Conservation (phyloP, 345 rosid genomes). For the Turritis glabra region DNA sequence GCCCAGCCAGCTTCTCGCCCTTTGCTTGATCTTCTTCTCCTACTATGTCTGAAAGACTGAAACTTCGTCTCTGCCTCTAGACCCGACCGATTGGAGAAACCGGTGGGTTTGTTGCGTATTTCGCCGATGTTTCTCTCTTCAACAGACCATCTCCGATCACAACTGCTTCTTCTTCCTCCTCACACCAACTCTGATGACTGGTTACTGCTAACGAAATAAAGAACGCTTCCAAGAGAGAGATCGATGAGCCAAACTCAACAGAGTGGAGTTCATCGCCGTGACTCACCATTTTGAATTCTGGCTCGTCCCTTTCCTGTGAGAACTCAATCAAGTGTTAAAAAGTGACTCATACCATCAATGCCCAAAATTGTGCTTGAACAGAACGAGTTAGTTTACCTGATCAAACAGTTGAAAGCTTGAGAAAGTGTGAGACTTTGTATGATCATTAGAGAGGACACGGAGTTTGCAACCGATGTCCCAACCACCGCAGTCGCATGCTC, state of each 20-base stretch:
- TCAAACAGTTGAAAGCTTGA: conserved; percentile 52
- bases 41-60: too few species aligned
- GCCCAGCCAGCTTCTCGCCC: not conserved
- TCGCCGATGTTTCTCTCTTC: conserved; percentile 44
- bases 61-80: conserved; percentile 27
- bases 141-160: conserved; percentile 20
- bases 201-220: conserved; percentile 58
- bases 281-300: conserved; percentile 58
- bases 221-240: conserved; percentile 72
- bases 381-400: conserved; percentile 50
- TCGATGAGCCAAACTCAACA: conserved; percentile 58
- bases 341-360: not conserved
- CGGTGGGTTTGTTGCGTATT: conserved; percentile 68
- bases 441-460: conserved; percentile 47
- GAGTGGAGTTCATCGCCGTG: conserved; percentile 61
- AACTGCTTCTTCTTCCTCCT: conserved; percentile 28
- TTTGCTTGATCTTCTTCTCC: not conserved
- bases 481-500: conserved; percentile 92
- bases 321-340: not conserved
- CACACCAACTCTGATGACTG: conserved; percentile 44
- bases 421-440: conserved; percentile 24
- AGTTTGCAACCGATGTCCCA: conserved; percentile 94
- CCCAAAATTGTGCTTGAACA: not conserved
- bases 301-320: conserved; percentile 37
- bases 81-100: conserved; percentile 85